These are phyloP conservation scores for Bacidia rubella DNA, from an alignment of 495 filamentous ascomycete genomes.

Conservation along the genomic window DNA sequence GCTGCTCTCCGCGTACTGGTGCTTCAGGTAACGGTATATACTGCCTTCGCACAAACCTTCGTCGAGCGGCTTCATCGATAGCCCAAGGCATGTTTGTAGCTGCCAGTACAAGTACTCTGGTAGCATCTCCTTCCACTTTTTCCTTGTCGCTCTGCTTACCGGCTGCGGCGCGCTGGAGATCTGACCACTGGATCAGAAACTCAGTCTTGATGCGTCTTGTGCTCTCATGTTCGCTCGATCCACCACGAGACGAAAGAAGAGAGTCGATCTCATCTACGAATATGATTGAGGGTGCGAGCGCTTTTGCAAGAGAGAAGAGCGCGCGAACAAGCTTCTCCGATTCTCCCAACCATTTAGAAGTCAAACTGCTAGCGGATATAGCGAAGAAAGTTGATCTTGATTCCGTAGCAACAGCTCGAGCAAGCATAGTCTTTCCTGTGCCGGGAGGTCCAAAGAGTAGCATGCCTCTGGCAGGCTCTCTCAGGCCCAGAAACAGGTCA, in stretches of 20 bases:
- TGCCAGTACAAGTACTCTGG: slow-evolving; percentile 80
- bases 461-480: slow-evolving; percentile 91
- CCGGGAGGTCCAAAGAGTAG: slow-evolving; percentile 92
- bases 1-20: slow-evolving; percentile 61
- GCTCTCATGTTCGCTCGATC: slow-evolving; percentile 80
- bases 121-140: slow-evolving; percentile 67
- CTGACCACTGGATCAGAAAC: slow-evolving; percentile 95
- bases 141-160: slow-evolving; percentile 57
- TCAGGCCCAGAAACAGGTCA: slow-evolving; percentile 87
- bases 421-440: slow-evolving; percentile 97
- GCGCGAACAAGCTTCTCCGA: slow-evolving; percentile 96
- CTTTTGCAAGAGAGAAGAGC: slow-evolving; percentile 93
- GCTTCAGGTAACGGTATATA: slow-evolving; percentile 92
- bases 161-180: slow-evolving; percentile 81
- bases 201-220: slow-evolving; percentile 93
- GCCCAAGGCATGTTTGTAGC: slow-evolving; percentile 97
- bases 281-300: slow-evolving; percentile 96
- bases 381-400: slow-evolving; percentile 94
- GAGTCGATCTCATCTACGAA: slow-evolving; percentile 99
- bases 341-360: slow-evolving; percentile 93
- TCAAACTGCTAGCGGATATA: slow-evolving; percentile 85
- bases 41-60: slow-evolving; percentile 84
- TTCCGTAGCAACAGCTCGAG: slow-evolving; percentile 88
- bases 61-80: slow-evolving; percentile 87
- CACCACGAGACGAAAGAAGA: slow-evolving; percentile 69